A percentile compares a stretch with the other conserved stretches of the same genome.
These are phyloP conservation scores for Termitomyces sp. DNA, from an alignment of 768 basidiomycete species.

Conservation along the genomic window DNA sequence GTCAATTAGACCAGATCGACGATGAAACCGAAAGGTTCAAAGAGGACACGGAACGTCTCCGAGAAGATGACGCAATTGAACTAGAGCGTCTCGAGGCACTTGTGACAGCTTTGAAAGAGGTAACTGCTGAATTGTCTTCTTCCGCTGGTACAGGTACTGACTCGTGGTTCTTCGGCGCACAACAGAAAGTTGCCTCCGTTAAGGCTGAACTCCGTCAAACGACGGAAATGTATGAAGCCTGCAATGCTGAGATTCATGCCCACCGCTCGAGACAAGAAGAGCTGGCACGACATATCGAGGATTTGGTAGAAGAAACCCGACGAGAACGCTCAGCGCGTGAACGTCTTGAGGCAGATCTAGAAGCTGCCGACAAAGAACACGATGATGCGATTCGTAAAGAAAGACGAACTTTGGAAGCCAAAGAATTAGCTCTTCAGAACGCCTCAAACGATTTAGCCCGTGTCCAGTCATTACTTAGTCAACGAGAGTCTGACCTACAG, in stretches of 20 bases:
- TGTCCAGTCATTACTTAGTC: conserved; percentile 55
- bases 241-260: conserved; percentile 56
- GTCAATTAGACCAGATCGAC: conserved; percentile 79
- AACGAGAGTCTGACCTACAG: conserved; percentile 72
- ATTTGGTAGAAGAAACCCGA: conserved; percentile 59
- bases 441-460: conserved; percentile 61
- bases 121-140: conserved; percentile 24
- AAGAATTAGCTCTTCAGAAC: conserved; percentile 62
- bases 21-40: conserved; percentile 76
- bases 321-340: conserved; percentile 55
- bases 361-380: conserved; percentile 54
- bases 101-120: conserved; percentile 76
- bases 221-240: conserved; percentile 60
- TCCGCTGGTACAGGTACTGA: not conserved
- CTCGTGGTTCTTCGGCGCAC: not conserved
- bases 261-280: conserved; percentile 74
- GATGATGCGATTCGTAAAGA: conserved; percentile 57
- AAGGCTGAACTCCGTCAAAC: conserved; percentile 66
- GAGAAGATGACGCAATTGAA: conserved; percentile 73
- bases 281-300: conserved; percentile 68
- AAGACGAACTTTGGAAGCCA: conserved; percentile 61
- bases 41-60: conserved; percentile 62
- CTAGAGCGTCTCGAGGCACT: conserved; percentile 64
- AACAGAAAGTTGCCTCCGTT: conserved; percentile 61
- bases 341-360: conserved; percentile 47